These are phyloP conservation scores for Pestalotiopsis sp. DNA, from an alignment of 2,329 filamentous ascomycete genomes.

Conservation along the genomic window DNA sequence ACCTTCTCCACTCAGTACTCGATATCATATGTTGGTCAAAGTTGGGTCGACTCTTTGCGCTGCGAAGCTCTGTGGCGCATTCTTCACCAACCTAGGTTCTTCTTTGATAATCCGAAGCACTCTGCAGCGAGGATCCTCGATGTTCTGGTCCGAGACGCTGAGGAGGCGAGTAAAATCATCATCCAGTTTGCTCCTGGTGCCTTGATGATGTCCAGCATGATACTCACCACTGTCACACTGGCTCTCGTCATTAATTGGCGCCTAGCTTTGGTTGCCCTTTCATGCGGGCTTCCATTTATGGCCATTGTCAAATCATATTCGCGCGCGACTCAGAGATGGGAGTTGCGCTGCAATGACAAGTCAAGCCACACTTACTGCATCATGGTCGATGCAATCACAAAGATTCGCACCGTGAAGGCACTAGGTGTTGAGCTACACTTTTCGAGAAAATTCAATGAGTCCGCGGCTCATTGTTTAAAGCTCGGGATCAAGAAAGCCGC, in stretches of 20 bases:
- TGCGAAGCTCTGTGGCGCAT: constrained; percentile 67
- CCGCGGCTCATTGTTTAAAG: constrained; percentile 51
- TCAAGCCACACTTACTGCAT: constrained; percentile 60
- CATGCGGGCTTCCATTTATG: constrained; percentile 67
- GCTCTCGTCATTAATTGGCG: constrained; percentile 75
- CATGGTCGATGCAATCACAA: constrained; percentile 73
- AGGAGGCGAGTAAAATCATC: constrained; percentile 84
- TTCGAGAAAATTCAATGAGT: constrained; percentile 56
- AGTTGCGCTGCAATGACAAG: constrained; percentile 64
- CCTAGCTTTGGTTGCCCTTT: constrained; percentile 74
- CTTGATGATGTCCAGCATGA: constrained; percentile 67
- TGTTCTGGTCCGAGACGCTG: constrained; percentile 76
- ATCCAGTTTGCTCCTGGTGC: constrained; percentile 74
- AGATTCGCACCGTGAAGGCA: constrained; percentile 76
- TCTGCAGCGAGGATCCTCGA: constrained; percentile 64
- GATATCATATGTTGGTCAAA: constrained; percentile 69
- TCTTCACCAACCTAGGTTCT: constrained; percentile 72
- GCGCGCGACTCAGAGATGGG: constrained; percentile 68
- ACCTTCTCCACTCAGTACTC: constrained; percentile 69
- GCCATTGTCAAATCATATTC: constrained; percentile 66
- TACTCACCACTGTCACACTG: constrained; percentile 71
- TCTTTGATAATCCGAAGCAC: constrained; percentile 74
- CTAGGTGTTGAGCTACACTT: constrained; percentile 76
- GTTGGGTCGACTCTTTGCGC: constrained; percentile 76
- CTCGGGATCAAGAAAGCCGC: constrained; percentile 66